These are phyloP conservation scores for Acephala macrosclerotiorum DNA, from an alignment of 2,329 filamentous ascomycete genomes.

Conservation along the genomic window DNA sequence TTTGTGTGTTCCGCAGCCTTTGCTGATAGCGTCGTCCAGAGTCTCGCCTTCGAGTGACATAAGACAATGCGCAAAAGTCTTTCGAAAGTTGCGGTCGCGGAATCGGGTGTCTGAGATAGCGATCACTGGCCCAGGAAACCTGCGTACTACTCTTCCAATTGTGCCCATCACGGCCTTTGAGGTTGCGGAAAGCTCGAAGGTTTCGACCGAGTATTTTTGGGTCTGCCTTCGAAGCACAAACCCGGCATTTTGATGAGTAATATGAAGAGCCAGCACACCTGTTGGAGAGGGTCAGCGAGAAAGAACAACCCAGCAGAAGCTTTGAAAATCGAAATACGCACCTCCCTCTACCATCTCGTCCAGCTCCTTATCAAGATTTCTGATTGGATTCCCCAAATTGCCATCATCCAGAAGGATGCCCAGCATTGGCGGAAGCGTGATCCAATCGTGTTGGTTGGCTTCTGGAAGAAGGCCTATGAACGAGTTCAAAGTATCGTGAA, in stretches of 20 bases:
- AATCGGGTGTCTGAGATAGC: constrained; percentile 40
- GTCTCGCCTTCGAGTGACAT: constrained; percentile 31
- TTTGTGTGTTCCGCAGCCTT: constrained; percentile 38
- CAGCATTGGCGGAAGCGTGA: constrained; percentile 22
- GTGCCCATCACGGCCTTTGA: constrained; percentile 48
- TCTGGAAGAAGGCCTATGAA: constrained; percentile 23
- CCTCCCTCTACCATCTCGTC: constrained; percentile 22
- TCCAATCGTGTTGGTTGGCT: constrained; percentile 18
- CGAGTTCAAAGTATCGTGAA: constrained; percentile 10
- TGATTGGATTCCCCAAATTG: constrained; percentile 9
- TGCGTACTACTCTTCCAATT: constrained; percentile 49
- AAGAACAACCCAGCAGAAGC: background rate
- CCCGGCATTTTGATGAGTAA: constrained; percentile 55
- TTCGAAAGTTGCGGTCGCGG: constrained; percentile 35
- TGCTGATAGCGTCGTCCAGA: constrained; percentile 53
- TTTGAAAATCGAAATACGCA: constrained; percentile 10
- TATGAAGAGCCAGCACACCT: constrained; percentile 49
- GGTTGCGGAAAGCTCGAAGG: constrained; percentile 55
- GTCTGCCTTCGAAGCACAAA: constrained; percentile 51
- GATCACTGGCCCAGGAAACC: constrained; percentile 50
- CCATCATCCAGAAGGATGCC: constrained; percentile 16
- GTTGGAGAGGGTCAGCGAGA: constrained; percentile 11
- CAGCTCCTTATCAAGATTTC: constrained; percentile 17
- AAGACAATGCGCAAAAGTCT: constrained; percentile 30
- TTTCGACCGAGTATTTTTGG: constrained; percentile 44